Evolutionary conservation across 257 asterid genomes (phyloP).

Genomic region (Rauvolfia tetraphylla): DNA sequence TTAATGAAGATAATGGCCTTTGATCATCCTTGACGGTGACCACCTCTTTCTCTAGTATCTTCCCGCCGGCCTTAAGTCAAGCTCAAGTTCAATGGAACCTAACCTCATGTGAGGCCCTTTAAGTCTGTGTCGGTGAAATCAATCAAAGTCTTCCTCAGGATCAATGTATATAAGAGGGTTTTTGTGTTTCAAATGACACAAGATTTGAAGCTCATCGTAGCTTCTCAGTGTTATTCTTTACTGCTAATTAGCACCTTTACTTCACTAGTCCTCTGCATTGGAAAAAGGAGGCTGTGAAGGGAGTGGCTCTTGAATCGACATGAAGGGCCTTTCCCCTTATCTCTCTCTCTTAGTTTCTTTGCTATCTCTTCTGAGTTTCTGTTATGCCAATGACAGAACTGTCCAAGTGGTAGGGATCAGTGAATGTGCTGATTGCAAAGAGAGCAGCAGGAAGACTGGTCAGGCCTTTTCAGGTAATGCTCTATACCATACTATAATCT

Average conservation of each 20-base stretch:
- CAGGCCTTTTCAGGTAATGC: slow-evolving; percentile 48
- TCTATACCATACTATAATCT: neutral
- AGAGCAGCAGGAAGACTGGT: slow-evolving; percentile 27
- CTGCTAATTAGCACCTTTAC: neutral
- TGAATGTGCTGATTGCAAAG: slow-evolving; percentile 55
- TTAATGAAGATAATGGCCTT: slow-evolving; percentile 56
- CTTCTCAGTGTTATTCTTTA: neutral
- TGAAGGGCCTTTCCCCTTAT: slow-evolving; percentile 29
- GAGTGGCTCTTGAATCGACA: neutral
- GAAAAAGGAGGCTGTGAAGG: neutral
- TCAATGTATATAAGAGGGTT: slow-evolving; percentile 19
- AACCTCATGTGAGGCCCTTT: slow-evolving; percentile 72
- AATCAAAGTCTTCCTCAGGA: neutral
- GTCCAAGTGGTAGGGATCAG: slow-evolving; percentile 40
- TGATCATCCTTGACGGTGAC: slow-evolving; percentile 34
- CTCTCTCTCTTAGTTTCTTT: slow-evolving; percentile 26
- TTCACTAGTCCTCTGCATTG: neutral
- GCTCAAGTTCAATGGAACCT: slow-evolving; percentile 59
- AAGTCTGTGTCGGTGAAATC: slow-evolving; percentile 44
- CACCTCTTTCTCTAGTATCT: slow-evolving; percentile 19
- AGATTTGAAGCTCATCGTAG: neutral
- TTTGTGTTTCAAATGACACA: neutral
- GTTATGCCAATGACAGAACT: slow-evolving; percentile 29
- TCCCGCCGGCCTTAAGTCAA: slow-evolving; percentile 18
- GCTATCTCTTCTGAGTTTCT: slow-evolving; percentile 20